Base-by-base conservation (phyloP, 1,284 basidiomycete genomes). In the Austroboletus novae-zelandiae region DNA sequence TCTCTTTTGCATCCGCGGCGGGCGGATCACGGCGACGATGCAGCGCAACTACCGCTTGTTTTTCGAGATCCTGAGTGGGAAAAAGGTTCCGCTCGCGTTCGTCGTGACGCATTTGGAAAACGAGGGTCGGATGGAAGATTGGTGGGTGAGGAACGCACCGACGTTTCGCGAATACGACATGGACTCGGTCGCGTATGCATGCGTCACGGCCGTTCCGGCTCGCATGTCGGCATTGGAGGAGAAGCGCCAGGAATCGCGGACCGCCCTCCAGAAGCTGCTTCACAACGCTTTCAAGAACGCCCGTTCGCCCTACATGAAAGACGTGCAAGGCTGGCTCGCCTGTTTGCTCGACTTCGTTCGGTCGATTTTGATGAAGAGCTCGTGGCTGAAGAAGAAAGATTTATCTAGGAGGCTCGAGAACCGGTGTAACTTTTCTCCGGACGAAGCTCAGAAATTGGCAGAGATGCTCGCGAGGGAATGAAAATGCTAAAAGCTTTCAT, bases 191-290 rank as follows among this genome's bases (percentile, higher is more conserved):
- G 42, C 42, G 6, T 48, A 52, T 13, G 36, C 36, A 9, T 39
- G 36, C 18, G 9, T 39, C 17, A 39, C 36, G 3, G 36, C 17
- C n/a, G 13, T 9, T 7, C 42, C 50, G 17, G 17, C 40, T 8
- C 25, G 25, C 5, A 17, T 40, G 30, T 20, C 31, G 7, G 6
- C 4, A 25, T 4, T 29, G 13, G 36, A 29, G 10, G 10, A 6
- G 17, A 51, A 43, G 35, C 47, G 50, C 17, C 29, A 14, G 25
- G 50, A 43, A 40, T 51, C 50, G 15, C 40, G 18, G 13, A 5
- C 1, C 5, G 50, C 35, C 15, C 23, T 51, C 4, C 50, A 43
- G 4, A 15, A 10, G 23, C 43, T 51, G 47, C 31, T 51, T n/a
- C 36, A 17, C 17, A 15, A 44, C 15, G n/a, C 50, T 1, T 15